Evolutionary conservation across 2,329 filamentous ascomycete species (phyloP).

Genomic region (Colletotrichum ledebouriae): DNA sequence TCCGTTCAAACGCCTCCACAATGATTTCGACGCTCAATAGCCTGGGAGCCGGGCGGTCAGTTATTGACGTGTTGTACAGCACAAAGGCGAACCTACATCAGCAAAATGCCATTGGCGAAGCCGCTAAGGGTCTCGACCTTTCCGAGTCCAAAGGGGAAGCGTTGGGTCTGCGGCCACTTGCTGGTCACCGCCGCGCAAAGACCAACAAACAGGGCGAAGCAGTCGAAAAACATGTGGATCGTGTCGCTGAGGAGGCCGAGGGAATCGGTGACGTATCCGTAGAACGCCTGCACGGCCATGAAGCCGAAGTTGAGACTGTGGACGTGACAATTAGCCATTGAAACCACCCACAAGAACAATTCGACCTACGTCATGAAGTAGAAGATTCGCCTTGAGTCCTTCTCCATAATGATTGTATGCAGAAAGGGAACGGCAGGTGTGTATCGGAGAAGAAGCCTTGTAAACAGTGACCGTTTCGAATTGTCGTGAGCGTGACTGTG

Average conservation of each 20-base stretch:
- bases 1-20: constrained; percentile 90
- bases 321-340: constrained; percentile 33
- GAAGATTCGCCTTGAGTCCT: constrained; percentile 93
- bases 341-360: constrained; percentile 2
- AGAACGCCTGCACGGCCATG: constrained; percentile 94
- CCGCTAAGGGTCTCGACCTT: constrained; percentile 97
- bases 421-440: constrained; percentile 81
- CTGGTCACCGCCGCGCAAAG: constrained; percentile 93
- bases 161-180: constrained; percentile 92
- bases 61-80: accelerated
- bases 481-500: constrained; percentile 50
- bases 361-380: constrained; percentile 89
- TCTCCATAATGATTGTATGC: constrained; percentile 88
- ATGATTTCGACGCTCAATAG: constrained; percentile 96
- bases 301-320: constrained; percentile 90
- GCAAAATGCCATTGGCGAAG: constrained; percentile 94
- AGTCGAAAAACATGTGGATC: constrained; percentile 99
- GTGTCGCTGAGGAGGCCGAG: constrained; percentile 96
- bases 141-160: constrained; percentile 94
- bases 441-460: constrained; percentile 77
- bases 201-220: constrained; percentile 90
- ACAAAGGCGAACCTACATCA: constrained; percentile 73
- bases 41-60: constrained; percentile 57
- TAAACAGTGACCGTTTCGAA: constrained; percentile 74
- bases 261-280: constrained; percentile 93